Evolutionary conservation across 768 basidiomycete genomes (phyloP).

Genomic region (Hygrocybe punicea): DNA sequence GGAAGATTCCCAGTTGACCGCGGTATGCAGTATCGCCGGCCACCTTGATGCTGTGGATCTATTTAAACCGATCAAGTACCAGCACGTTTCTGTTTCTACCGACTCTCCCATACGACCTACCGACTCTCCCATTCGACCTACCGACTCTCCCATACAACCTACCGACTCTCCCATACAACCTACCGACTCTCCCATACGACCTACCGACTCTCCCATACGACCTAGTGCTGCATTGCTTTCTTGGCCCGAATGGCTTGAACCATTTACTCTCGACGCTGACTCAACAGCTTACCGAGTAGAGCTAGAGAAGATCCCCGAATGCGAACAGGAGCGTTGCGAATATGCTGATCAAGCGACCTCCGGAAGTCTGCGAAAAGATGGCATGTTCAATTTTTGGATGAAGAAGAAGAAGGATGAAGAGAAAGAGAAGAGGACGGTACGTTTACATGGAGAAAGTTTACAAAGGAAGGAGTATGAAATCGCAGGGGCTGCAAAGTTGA

Average conservation of each 20-base stretch:
- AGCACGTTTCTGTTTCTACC: slow-evolving; percentile 20
- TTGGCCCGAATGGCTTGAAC: slow-evolving; percentile 44
- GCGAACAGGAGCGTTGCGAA: slow-evolving; percentile 8
- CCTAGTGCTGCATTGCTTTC: slow-evolving; percentile 13
- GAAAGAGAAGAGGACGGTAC: slow-evolving; percentile 19
- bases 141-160: too few relatives aligned
- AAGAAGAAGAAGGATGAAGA: slow-evolving; percentile 42
- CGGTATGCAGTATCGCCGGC: slow-evolving; percentile 34
- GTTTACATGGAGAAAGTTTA: neutral
- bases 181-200: too few relatives aligned
- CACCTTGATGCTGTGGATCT: slow-evolving; percentile 3
- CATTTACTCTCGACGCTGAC: slow-evolving; percentile 33
- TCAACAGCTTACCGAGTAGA: slow-evolving; percentile 34
- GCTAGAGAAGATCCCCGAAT: slow-evolving; percentile 18
- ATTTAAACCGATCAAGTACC: slow-evolving; percentile 11
- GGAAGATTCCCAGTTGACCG: slow-evolving; percentile 61
- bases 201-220: slow-evolving; percentile 18
- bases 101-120: slow-evolving; percentile 15
- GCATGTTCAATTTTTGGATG: slow-evolving; percentile 40
- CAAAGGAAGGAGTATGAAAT: slow-evolving; percentile 18
- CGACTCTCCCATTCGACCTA: too few relatives aligned
- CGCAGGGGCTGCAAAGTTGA: slow-evolving; percentile 48
- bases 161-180: too few relatives aligned
- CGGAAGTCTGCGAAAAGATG: slow-evolving; percentile 27
- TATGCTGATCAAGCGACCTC: slow-evolving; percentile 12